Base-by-base conservation (phyloP, 352 stramenopile genomes). In the Bremia lactucae region DNA sequence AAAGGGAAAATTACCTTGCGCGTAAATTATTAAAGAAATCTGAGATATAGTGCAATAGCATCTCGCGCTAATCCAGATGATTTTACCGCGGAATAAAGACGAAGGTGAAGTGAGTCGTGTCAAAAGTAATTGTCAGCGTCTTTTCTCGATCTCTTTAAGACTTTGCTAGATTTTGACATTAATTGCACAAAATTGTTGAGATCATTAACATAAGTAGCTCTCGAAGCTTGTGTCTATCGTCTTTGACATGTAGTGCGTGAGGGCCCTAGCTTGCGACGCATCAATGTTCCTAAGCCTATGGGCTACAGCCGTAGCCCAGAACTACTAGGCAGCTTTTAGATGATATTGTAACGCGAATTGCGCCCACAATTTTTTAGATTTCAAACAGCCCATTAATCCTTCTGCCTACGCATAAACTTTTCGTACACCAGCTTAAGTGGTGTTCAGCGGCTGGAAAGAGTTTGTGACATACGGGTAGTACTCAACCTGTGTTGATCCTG, bases 1-100 rank as follows among this genome's bases (percentile, higher is more conserved):
- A 79, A 95, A 7, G 85, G 85, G 21, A 81, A 95, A 52, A 87
- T 95, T 37, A 91, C 77, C 0, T 50, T 96, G 7, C 73, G 74
- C 14, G 86, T 84, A 19, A 71, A 92, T 16, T 2, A 80, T 96
- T 24, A 83, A 84, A n/a, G 86, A 84, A 14, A 87, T 96, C 36
- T 83, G 86, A 14, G 83, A 96, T 42, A 96, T 95, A 59, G 74
- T 94, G 13, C 54, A 9, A 82, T 83, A 20, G 86, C 86, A 16
- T 82, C 87, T 47, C 73, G 81, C 11, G 83, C 80, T 13, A 83
- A 83, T 2, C 47, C 80, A 75, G 20, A 63, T 94, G 10, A 70
- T 94, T 19, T 45, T 92, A 14, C 81, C 81, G 2, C 64, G 65
- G 25, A 94, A 94, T 44, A 52, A 77, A 38, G 68, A 64, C 34